A percentile compares a stretch with the other conserved stretches of the same genome.
Evolutionary conservation across 768 basidiomycete species (phyloP).

Genomic region (Podaxis sp.): DNA sequence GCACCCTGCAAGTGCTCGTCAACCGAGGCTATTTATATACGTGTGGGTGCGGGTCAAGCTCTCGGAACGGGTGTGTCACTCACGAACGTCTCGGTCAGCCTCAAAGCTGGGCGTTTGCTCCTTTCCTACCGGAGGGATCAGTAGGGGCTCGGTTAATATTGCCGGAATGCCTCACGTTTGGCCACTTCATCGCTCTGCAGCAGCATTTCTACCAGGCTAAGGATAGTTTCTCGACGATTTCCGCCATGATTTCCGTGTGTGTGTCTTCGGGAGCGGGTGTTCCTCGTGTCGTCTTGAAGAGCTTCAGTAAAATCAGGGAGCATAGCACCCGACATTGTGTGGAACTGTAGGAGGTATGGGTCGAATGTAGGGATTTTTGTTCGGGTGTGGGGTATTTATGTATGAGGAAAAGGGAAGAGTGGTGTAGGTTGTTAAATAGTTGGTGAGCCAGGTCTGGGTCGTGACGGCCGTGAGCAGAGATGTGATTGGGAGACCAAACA

Average conservation of each 20-base stretch:
- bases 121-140: constrained; percentile 26
- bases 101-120: constrained; percentile 51
- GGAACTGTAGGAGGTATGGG: background rate
- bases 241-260: background rate
- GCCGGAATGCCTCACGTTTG: constrained; percentile 26
- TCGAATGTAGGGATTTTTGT: background rate
- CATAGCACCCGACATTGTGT: constrained; percentile 8
- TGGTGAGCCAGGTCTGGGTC: background rate
- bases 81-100: constrained; percentile 66
- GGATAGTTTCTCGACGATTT: constrained; percentile 45
- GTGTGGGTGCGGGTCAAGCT: background rate
- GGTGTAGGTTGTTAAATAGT: background rate
- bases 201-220: constrained; percentile 52
- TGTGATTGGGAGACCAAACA: background rate
- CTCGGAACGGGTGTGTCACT: constrained; percentile 31
- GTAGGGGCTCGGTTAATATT: background rate
- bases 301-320: constrained; percentile 15
- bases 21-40: constrained; percentile 46
- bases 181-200: constrained; percentile 34
- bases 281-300: constrained; percentile 6
- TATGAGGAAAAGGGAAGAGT: background rate
- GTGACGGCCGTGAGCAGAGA: constrained; percentile 1
- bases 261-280: background rate
- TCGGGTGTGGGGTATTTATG: constrained; percentile 6
- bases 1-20: constrained; percentile 70